These are phyloP conservation scores for Penicillium antarcticum DNA, from an alignment of 495 filamentous ascomycete species.

Conservation along the genomic window DNA sequence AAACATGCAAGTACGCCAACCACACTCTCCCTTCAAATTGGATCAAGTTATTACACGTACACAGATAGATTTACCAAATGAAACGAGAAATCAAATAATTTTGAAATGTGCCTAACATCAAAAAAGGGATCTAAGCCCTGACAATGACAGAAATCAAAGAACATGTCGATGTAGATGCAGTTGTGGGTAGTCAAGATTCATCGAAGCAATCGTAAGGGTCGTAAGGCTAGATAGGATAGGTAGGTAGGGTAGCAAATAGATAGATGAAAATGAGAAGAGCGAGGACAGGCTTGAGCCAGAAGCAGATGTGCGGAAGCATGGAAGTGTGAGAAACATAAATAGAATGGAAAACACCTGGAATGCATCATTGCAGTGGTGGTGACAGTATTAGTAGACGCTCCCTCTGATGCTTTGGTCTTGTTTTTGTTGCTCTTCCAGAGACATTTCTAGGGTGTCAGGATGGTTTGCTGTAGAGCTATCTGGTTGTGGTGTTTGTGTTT, in stretches of 20 bases:
- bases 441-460: constrained; percentile 5
- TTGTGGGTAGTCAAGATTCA: constrained; percentile 5
- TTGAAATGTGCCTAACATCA: not conserved
- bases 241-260: not conserved
- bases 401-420: constrained; percentile 38
- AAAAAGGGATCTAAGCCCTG: not conserved
- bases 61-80: not conserved
- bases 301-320: not conserved
- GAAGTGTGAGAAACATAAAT: not conserved
- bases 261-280: not conserved
- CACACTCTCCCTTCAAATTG: not conserved
- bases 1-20: too few relatives aligned
- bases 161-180: not conserved
- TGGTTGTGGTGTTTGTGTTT: constrained; percentile 3
- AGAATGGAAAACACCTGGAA: not conserved
- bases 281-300: not conserved
- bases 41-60: too few relatives aligned
- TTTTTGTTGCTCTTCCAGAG: constrained; percentile 25
- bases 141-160: not conserved
- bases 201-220: constrained; percentile 6
- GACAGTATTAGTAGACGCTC: constrained; percentile 33
- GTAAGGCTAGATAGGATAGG: not conserved
- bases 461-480: not conserved
- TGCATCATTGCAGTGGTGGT: too few relatives aligned
- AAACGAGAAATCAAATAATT: not conserved